Conservation (phyloP, 1,139 yeast genomes). For the Blastobotrys indianensis region DNA sequence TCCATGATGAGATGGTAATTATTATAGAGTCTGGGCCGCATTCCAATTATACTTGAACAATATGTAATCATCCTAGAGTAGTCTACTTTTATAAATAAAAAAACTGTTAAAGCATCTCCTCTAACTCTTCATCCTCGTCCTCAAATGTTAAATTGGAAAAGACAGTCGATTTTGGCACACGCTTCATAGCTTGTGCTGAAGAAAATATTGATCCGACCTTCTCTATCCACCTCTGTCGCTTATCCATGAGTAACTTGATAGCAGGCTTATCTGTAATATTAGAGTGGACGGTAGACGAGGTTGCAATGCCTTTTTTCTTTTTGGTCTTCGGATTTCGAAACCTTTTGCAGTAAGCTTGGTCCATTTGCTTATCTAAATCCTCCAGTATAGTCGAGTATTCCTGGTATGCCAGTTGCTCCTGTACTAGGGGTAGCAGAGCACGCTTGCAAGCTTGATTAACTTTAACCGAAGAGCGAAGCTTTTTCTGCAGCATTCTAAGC, state of each 20-base stretch:
- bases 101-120: slow-evolving; percentile 7
- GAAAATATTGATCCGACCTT: slow-evolving; percentile 82
- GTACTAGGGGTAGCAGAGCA: slow-evolving; percentile 64
- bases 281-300: slow-evolving; percentile 22
- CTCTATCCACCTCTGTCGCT: slow-evolving; percentile 81
- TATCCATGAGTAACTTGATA: slow-evolving; percentile 71
- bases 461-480: slow-evolving; percentile 55
- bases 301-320: slow-evolving; percentile 47
- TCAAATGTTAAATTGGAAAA: slow-evolving; percentile 42
- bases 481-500: slow-evolving; percentile 63
- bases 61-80: neutral
- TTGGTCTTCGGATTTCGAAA: slow-evolving; percentile 77
- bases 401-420: slow-evolving; percentile 91
- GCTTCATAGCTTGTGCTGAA: slow-evolving; percentile 58
- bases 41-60: neutral
- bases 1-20: slow-evolving; percentile 33
- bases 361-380: slow-evolving; percentile 93
- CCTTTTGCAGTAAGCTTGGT: slow-evolving; percentile 84
- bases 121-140: slow-evolving; percentile 47
- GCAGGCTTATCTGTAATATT: slow-evolving; percentile 61
- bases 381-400: slow-evolving; percentile 86
- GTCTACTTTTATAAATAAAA: neutral
- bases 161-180: slow-evolving; percentile 63
- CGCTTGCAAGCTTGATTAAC: slow-evolving; percentile 66
- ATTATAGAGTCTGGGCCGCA: neutral